Base-by-base conservation (phyloP, 148 eudicot species). In the Rhododendron williamsianum region DNA sequence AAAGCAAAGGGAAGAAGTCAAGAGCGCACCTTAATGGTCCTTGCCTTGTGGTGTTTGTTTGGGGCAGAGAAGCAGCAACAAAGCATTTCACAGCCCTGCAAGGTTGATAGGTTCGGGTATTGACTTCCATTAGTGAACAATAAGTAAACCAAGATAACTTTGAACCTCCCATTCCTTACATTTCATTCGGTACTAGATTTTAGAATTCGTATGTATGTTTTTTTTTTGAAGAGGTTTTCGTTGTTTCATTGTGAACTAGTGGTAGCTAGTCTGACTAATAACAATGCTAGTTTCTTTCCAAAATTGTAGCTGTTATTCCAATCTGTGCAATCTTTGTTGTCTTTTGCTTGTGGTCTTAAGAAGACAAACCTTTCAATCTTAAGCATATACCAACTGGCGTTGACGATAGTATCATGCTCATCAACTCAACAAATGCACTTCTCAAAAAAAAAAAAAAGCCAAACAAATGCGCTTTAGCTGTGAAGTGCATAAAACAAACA, bases 21-120 rank as follows among this genome's bases (percentile, higher is more conserved):
- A 97, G 99, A 97, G 92, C 98, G 98, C 98, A 97, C 99, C 99
- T 91, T 85, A 85, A 81, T 86, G 84, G 86, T 85, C 96, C 91
- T 89, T 91, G 94, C 90, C 60, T 69, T 84, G 65, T 86, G 89
- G 90, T 88, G 89, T 76, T 87, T 71, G 86, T 83, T 38, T 5
- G 23, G 11, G 35, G 71, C 33, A 35, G 78, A 67, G 25, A 76
- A 81, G 74, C 63, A 43, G 48, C 65, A 83, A 51, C 54, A 69
- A 84, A 85, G 81, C 85, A 84, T 86, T 72, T 87, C 85, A 88
- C 87, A 87, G 65, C 51, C 63, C 58, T 85, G 89, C 87, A 89
- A 93, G 90, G 93, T 88, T 90, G 89, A 86, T 90, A 87, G 98
- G 98, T 95, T 95, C 98, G 98, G 98, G 98, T 88, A 93, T 95